Conservation (phyloP, 306 rosid species). For the Dryas alaskensis region DNA sequence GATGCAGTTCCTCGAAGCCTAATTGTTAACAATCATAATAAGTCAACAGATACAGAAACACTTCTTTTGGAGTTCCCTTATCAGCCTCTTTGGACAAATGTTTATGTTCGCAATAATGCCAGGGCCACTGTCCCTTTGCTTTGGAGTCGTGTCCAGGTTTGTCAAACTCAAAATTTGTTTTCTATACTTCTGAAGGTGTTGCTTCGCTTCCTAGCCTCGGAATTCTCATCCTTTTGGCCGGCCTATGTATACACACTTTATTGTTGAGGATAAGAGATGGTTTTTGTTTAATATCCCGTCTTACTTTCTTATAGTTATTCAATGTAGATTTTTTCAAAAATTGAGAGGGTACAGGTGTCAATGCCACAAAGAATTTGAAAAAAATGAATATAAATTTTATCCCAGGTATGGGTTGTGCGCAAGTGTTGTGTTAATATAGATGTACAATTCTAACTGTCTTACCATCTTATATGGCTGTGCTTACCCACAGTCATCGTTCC, state of each 20-base stretch:
- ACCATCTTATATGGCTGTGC: no score
- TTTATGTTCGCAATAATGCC: conserved; percentile 85
- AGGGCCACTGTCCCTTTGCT: conserved; percentile 96
- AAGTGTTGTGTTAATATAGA: no score
- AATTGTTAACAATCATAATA: conserved; percentile 68
- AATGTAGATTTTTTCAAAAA: neutral
- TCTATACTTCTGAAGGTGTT: neutral
- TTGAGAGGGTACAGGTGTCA: neutral
- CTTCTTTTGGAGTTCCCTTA: conserved; percentile 95
- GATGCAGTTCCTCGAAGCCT: conserved; percentile 97
- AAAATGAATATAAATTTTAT: neutral
- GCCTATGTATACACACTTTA: neutral
- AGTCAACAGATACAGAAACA: conserved; percentile 85
- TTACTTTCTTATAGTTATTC: neutral
- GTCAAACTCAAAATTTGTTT: conserved; percentile 30
- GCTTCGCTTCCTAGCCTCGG: neutral
- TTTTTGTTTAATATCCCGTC: neutral
- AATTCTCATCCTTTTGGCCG: neutral
- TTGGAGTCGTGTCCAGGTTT: conserved; percentile 99
- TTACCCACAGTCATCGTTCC: no score
- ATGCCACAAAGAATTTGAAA: neutral
- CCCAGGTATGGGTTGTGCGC: neutral
- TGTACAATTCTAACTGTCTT: no score
- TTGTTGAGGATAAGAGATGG: conserved; percentile 2
- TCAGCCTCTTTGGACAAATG: conserved; percentile 95